A percentile compares a stretch with the other conserved stretches of the same genome.
phyloP scores from a whole-genome alignment of 129 eudicot species.

The Escallonia rubra region DNA sequence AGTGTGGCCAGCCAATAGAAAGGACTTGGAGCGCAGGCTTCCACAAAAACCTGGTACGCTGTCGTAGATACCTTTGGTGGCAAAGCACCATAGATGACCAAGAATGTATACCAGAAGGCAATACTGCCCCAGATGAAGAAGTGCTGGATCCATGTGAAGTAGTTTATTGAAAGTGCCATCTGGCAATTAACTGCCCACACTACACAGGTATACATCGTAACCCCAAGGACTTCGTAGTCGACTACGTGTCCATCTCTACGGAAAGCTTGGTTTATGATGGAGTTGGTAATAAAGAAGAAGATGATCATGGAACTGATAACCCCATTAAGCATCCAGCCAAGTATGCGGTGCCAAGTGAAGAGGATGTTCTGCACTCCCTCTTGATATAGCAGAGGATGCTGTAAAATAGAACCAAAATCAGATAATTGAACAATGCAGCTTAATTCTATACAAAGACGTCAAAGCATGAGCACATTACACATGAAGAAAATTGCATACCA shows the following conservation, averaged over 20 bases:
- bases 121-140: conserved; percentile 95
- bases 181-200: conserved; percentile 96
- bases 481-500: too few species aligned
- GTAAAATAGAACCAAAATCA: conserved; percentile 5
- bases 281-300: conserved; percentile 64
- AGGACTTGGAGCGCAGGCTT: conserved; percentile 86
- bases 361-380: conserved; percentile 80
- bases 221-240: conserved; percentile 73
- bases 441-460: too few species aligned
- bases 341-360: conserved; percentile 90
- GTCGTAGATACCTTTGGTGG: conserved; percentile 60
- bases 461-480: too few species aligned
- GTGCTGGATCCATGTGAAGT: conserved; percentile 98
- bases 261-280: conserved; percentile 58
- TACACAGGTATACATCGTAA: conserved; percentile 76
- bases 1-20: conserved; percentile 74
- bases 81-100: conserved; percentile 59
- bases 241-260: conserved; percentile 67
- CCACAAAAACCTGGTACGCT: conserved; percentile 67
- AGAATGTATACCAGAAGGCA: conserved; percentile 65
- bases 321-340: conserved; percentile 95
- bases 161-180: conserved; percentile 88
- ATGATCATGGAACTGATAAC: conserved; percentile 69
- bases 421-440: not conserved
- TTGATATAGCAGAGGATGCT: conserved; percentile 80